A percentile compares a stretch with the other conserved stretches of the same genome.
These are phyloP conservation scores for Teunomyces barrocoloradensis DNA, from an alignment of 805 yeast species.

Conservation along the genomic window DNA sequence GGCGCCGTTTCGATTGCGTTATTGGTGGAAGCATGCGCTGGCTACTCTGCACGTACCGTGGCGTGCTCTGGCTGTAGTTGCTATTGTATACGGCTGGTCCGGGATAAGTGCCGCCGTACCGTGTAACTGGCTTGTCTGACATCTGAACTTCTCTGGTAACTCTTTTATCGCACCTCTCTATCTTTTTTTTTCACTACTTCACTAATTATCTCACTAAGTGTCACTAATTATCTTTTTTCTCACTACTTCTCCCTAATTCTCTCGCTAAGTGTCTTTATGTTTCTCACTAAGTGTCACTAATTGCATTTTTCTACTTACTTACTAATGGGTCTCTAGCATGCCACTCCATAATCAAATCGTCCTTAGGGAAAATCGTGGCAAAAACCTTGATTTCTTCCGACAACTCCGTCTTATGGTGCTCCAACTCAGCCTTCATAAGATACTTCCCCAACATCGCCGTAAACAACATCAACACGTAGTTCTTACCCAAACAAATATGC, in stretches of 20 bases:
- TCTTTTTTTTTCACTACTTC: neutral
- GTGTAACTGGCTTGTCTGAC: neutral
- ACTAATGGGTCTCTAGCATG: conserved; percentile 56
- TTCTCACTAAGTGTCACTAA: no score
- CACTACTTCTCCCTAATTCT: no score
- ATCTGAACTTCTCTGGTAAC: no score
- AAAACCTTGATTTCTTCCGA: conserved; percentile 93
- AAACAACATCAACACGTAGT: conserved; percentile 86
- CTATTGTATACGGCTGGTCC: neutral
- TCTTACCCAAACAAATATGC: conserved; percentile 93
- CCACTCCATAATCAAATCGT: conserved; percentile 83
- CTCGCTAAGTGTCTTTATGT: no score
- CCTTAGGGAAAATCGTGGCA: conserved; percentile 97
- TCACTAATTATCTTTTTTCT: no score
- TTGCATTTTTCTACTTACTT: neutral
- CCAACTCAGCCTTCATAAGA: conserved; percentile 72
- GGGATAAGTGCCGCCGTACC: neutral
- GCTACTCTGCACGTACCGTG: neutral
- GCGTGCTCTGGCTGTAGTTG: neutral
- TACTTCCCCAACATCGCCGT: conserved; percentile 91
- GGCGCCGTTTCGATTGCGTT: conserved; percentile 14
- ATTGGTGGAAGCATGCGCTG: conserved; percentile 7
- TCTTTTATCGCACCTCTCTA: no score
- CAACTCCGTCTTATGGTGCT: conserved; percentile 76
- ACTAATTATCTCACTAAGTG: no score